phyloP scores from a whole-genome alignment of 305 asterid species.

The Lippia alba region DNA sequence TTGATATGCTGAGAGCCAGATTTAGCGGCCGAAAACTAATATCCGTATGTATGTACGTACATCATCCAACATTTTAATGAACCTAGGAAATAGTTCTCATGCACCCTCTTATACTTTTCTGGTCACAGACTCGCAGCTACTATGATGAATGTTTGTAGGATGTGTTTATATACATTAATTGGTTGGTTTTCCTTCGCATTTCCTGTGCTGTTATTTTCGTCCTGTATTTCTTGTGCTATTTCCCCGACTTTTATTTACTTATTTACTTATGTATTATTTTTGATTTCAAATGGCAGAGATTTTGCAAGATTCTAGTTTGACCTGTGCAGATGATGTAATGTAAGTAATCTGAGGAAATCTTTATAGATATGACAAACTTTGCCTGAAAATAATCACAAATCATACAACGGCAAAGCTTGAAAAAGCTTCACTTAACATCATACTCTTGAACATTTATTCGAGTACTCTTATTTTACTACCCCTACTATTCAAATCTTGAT shows the following conservation, averaged over 20 bases:
- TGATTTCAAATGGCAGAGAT: background rate
- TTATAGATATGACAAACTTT: background rate
- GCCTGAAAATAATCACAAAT: background rate
- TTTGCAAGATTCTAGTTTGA: background rate
- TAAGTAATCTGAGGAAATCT: background rate
- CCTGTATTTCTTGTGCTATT: too few relatives aligned
- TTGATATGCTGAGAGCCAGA: constrained; percentile 29
- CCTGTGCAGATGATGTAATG: background rate
- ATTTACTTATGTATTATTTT: too few relatives aligned
- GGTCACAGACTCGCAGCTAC: constrained; percentile 4
- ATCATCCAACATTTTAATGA: background rate
- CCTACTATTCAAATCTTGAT: background rate
- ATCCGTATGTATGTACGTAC: background rate
- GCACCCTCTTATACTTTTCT: constrained; percentile 5
- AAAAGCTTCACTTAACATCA: background rate
- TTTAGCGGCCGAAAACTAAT: constrained; percentile 24
- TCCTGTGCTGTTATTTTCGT: background rate
- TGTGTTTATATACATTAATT: constrained; percentile 8
- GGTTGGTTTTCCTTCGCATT: background rate
- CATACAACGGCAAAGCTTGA: background rate
- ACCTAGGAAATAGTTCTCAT: constrained; percentile 18
- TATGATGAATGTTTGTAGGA: constrained; percentile 14
- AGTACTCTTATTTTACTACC: background rate
- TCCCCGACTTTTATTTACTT: too few relatives aligned
- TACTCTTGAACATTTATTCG: constrained; percentile 13